Evolutionary conservation across 805 yeast genomes (phyloP).

Genomic region (Kurtzmaniella fragi): DNA sequence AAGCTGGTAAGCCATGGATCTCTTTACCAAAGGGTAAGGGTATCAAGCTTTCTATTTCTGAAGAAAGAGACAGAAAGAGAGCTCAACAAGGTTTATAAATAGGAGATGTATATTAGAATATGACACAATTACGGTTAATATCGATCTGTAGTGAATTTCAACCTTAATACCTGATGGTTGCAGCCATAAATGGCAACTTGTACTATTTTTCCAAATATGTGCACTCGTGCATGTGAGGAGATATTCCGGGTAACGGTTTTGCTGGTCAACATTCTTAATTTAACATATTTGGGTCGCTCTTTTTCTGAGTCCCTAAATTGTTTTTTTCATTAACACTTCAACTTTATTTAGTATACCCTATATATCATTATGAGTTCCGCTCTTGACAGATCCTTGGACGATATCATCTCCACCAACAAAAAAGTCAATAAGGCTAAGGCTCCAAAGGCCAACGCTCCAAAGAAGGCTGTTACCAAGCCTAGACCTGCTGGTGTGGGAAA

Average conservation of each 20-base stretch:
- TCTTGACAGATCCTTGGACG: conserved; percentile 92
- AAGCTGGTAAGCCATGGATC: conserved; percentile 90
- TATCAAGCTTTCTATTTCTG: conserved; percentile 91
- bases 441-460: conserved; percentile 19
- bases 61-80: conserved; percentile 98
- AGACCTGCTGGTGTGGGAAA: conserved; percentile 21
- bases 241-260: not conserved
- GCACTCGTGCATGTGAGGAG: conserved; percentile 1
- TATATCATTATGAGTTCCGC: conserved; percentile 58
- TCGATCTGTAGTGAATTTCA: conserved; percentile 1
- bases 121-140: no score
- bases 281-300: not conserved
- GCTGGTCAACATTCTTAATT: not conserved
- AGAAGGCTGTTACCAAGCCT: conserved; percentile 23
- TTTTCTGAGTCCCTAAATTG: not conserved
- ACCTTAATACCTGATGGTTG: no score
- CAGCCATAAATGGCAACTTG: no score
- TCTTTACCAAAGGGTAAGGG: conserved; percentile 99
- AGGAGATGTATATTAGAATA: not conserved
- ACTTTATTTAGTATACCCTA: conserved; percentile 3
- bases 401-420: conserved; percentile 64
- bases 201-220: no score
- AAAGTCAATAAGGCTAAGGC: conserved; percentile 25
- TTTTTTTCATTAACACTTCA: not conserved
- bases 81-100: conserved; percentile 47